phyloP scores from a whole-genome alignment of 768 basidiomycete genomes.

The Austroboletus festivus region DNA sequence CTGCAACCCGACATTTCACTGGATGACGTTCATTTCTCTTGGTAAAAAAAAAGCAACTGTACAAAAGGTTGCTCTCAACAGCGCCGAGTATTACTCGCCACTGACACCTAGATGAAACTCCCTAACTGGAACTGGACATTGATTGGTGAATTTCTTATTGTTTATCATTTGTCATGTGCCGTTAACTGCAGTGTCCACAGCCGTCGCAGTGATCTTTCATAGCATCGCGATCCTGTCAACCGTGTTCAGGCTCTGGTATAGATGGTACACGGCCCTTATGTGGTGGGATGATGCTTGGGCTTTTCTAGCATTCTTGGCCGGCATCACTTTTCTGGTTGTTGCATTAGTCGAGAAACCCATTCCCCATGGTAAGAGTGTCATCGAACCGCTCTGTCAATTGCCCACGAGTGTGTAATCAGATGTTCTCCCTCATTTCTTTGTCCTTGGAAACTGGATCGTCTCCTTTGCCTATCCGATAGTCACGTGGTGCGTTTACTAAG shows the following conservation, averaged over 20 bases:
- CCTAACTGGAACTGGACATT: not conserved
- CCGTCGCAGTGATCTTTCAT: conserved; percentile 2
- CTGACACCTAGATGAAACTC: not conserved
- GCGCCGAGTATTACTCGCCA: not conserved
- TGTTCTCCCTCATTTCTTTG: not conserved
- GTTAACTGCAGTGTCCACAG: not conserved
- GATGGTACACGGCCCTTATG: conserved; percentile 7
- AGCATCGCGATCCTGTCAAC: conserved; percentile 8
- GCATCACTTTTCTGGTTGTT: not conserved
- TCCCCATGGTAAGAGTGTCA: not conserved
- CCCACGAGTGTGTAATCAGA: not conserved
- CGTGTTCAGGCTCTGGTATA: conserved; percentile 15
- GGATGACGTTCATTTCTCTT: too few species aligned
- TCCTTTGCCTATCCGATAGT: conserved; percentile 17
- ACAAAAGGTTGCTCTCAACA: not conserved
- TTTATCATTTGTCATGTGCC: not conserved
- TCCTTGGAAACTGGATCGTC: conserved; percentile 5
- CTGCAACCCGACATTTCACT: too few species aligned
- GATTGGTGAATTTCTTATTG: conserved; percentile 1
- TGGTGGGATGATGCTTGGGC: conserved; percentile 22
- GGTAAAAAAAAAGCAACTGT: too few species aligned
- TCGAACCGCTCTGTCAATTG: not conserved
- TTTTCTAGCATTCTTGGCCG: conserved; percentile 6
- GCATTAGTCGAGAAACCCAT: not conserved
- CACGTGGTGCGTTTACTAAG: conserved; percentile 4